These are phyloP conservation scores for Tolypocladium sp. DNA, from an alignment of 2,329 filamentous ascomycete genomes.

Conservation along the genomic window DNA sequence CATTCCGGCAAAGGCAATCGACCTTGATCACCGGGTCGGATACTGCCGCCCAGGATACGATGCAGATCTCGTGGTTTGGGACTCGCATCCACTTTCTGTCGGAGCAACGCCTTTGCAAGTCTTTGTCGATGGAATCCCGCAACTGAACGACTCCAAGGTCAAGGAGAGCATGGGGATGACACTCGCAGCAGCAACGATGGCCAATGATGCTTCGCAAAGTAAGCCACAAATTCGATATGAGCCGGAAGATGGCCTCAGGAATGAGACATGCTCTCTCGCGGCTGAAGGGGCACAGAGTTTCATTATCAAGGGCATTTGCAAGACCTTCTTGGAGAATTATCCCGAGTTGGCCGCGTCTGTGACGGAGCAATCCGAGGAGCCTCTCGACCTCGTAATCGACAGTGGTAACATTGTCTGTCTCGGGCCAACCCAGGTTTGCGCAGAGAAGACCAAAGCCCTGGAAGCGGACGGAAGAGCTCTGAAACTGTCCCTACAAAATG, in stretches of 20 bases:
- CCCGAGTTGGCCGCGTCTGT: background rate
- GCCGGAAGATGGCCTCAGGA: background rate
- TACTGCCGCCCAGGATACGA: conserved; percentile 35
- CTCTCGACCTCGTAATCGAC: background rate
- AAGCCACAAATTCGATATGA: background rate
- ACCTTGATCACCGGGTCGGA: conserved; percentile 33
- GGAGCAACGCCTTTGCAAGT: conserved; percentile 37
- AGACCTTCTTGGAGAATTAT: background rate
- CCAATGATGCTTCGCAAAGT: background rate
- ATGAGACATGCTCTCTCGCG: background rate
- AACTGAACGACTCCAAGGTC: conserved; percentile 21
- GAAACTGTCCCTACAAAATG: background rate
- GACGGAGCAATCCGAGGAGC: background rate
- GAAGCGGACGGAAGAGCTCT: background rate
- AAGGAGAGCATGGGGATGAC: conserved; percentile 9
- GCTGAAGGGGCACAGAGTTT: background rate
- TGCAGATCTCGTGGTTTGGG: conserved; percentile 40
- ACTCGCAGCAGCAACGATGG: background rate
- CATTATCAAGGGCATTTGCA: background rate
- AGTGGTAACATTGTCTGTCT: background rate
- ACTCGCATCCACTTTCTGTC: conserved; percentile 33
- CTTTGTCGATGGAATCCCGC: conserved; percentile 33
- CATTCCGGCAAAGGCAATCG: conserved; percentile 32
- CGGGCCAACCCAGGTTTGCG: background rate
- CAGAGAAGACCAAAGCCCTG: background rate